Conservation (phyloP, 139 green algal species). For the Closterium sp. region DNA sequence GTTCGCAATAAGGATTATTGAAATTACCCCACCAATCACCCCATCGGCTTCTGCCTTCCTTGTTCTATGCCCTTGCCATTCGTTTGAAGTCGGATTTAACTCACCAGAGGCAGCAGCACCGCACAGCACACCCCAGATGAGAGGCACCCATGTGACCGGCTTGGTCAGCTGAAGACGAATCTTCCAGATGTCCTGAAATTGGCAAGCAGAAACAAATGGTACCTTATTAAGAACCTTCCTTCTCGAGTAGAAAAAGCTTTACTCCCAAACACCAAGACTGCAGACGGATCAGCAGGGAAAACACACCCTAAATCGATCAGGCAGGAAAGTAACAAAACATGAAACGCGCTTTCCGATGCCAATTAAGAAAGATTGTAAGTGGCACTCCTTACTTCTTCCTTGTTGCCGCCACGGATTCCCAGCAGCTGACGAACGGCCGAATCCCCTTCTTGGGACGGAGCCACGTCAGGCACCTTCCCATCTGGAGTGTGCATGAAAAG, state of each 20-base stretch:
- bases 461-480: neutral
- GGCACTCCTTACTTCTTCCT: neutral
- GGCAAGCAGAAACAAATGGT: neutral
- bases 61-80: neutral
- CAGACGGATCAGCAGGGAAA: neutral
- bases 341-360: neutral
- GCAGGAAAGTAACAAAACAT: neutral
- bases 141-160: slow-evolving; percentile 97
- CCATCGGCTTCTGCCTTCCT: neutral
- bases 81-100: neutral
- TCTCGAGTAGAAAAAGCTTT: neutral
- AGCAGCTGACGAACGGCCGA: neutral
- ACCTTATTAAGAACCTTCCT: neutral
- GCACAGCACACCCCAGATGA: slow-evolving; percentile 98
- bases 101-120: slow-evolving; percentile 87
- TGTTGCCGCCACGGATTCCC: neutral
- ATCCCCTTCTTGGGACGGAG: neutral
- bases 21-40: neutral
- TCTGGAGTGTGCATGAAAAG: neutral
- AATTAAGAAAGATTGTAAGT: neutral
- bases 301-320: neutral
- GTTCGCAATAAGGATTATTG: no score
- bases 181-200: slow-evolving; percentile 82
- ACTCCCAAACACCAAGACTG: neutral
- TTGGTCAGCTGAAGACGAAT: slow-evolving; percentile 98